These are phyloP conservation scores for Patellifolia procumbens DNA, from an alignment of 179 eudicot species.

Conservation along the genomic window DNA sequence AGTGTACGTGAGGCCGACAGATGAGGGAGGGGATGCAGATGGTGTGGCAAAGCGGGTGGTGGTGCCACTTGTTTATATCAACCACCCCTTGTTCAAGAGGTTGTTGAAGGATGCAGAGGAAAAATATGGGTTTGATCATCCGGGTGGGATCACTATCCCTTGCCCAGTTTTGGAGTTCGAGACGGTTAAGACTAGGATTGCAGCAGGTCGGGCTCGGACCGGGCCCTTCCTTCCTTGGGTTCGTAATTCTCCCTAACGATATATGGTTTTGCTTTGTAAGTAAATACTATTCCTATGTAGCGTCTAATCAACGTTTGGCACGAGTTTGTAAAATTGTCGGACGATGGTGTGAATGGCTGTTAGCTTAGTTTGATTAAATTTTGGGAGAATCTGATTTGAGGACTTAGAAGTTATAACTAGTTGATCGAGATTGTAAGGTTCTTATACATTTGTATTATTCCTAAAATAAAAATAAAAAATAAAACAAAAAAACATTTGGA, in stretches of 20 bases:
- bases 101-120: constrained; percentile 51
- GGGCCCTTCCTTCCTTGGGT: constrained; percentile 1
- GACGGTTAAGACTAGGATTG: not conserved
- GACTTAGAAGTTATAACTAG: not conserved
- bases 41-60: constrained; percentile 35
- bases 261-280: too few relatives aligned
- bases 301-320: too few relatives aligned
- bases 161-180: constrained; percentile 34
- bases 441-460: not conserved
- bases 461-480: not conserved
- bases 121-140: constrained; percentile 49
- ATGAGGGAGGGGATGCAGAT: constrained; percentile 32
- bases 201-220: constrained; percentile 3
- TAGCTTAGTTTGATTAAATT: too few relatives aligned
- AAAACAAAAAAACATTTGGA: too few relatives aligned
- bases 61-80: constrained; percentile 53
- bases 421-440: not conserved
- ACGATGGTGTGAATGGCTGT: too few relatives aligned
- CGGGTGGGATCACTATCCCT: constrained; percentile 51
- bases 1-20: constrained; percentile 44
- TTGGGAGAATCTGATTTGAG: not conserved
- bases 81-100: constrained; percentile 53
- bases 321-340: too few relatives aligned
- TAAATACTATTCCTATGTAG: too few relatives aligned
- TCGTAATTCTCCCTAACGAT: not conserved